Base-by-base conservation (phyloP, 176 grass and related monocot species). In the Triticum urartu region DNA sequence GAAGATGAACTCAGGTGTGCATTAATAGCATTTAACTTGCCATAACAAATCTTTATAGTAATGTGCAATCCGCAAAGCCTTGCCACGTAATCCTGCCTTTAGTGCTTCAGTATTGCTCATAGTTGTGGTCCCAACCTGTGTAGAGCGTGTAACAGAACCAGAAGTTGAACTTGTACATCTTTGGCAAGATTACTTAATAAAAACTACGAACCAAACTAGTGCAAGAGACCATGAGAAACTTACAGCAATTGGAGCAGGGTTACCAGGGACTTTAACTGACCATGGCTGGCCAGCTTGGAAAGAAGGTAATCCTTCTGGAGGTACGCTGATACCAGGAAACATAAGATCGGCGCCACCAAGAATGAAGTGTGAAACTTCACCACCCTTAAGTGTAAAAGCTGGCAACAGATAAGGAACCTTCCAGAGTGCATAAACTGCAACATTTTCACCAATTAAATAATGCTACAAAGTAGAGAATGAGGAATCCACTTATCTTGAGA, bases 351-450 rank as follows among this genome's bases (percentile, higher is more conserved):
- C 97, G 30, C 97, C 97, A 83, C 90, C 87, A 84, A 98, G 86
- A 73, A 98, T 56, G 42, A 80, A 94, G 28, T 83, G 90, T 68
- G 97, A 98, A 62, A 98, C 94, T 77, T 95, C 93, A 83, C 93
- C 93, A 75, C 88, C 93, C 88, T 95, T 98, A 18, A 98, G 97
- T 11, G 88, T 89, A 89, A 98, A 98, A 77, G 91, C 86, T 75
- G 97, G 93, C 81, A 98, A 87, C 39, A 98, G 88, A 78, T 91
- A 86, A 72, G 90, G 92, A 75, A 90, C 90, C 85, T 88, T 91
- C 96, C 96, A 98, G 73, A 98, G 90, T 56, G 96, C 92, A 75
- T 94, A 98, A 89, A 98, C 93, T 98, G 95, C 69, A 89, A 84
- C 43, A 75, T 82, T 79, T 74, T 34, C 66, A 86, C 45, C 68